Base-by-base conservation (phyloP, 2,329 filamentous ascomycete genomes). In the Pyrenophora graminea region DNA sequence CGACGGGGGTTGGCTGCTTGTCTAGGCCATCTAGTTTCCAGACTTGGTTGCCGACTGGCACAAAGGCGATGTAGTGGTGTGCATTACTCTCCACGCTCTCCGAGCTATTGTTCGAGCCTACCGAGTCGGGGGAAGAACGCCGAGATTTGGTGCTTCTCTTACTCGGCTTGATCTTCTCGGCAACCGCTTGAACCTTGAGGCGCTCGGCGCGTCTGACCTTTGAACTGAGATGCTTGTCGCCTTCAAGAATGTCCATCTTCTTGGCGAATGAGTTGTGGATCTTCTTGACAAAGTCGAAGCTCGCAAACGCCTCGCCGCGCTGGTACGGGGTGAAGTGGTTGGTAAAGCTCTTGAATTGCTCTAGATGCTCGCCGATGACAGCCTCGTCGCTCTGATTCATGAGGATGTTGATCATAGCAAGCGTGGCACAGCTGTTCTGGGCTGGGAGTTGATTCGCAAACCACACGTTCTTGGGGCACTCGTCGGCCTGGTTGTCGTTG, bases 1-100 rank as follows among this genome's bases (percentile, higher is more conserved):
- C 76, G 48, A 91, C 77, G 48, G 79, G 82, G 30, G 85, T 81
- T 3, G 91, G 93, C 57, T 86, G 84, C 36, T 78, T 78, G 69
- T 92, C 85, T 18, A 97, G 77, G 4, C 93, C 93, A 71, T 97
- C 93, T 4, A 97, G 84, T 69, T 92, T 90, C 91, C 91, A 97
- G 12, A 96, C 82, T 48, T 84, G 78, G 2, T 84, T 86, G n/a
- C 82, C 79, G 12, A 85, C 82, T 2, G 90, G 90, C 25, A 97
- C 85, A 67, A 93, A 96, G 6, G 91, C 92, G 57, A 96, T 88
- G 71, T 94, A 97, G 68, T 97, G 93, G 67, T 88, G 94, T 0
- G 84, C 86, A 10, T 82, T 80, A n/a, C 89, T 83, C 0, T 80
- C 74, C 6, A 81, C 76, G 4, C 74, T 70, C n/a, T 74, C 71